phyloP scores from a whole-genome alignment of 2,329 filamentous ascomycete species.

The Arthroderma sp. region DNA sequence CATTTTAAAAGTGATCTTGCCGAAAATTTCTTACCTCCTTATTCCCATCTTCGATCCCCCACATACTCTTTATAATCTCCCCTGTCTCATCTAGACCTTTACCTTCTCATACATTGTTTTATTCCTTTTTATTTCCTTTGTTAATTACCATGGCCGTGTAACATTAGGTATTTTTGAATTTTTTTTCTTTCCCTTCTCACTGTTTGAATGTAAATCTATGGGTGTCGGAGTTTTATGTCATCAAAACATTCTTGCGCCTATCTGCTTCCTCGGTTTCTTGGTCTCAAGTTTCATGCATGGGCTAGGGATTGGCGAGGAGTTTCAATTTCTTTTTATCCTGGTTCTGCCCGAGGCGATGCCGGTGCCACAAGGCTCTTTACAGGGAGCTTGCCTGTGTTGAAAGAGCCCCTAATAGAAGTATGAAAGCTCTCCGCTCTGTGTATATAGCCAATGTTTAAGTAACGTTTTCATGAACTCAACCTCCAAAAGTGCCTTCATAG shows the following conservation, averaged over 20 bases:
- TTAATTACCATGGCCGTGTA: slow-evolving; percentile 12
- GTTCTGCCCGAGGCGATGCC: slow-evolving; percentile 3
- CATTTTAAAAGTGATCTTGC: not conserved
- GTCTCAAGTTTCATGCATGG: slow-evolving; percentile 6
- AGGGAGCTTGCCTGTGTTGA: not conserved
- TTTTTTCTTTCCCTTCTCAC: slow-evolving; percentile 6
- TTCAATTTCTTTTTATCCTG: slow-evolving; percentile 5
- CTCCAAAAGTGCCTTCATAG: too few relatives aligned
- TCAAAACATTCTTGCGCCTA: slow-evolving; percentile 9
- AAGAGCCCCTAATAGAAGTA: not conserved
- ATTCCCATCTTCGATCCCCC: not conserved
- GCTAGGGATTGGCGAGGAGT: slow-evolving; percentile 8
- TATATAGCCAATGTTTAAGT: not conserved
- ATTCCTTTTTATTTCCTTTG: slow-evolving; percentile 11
- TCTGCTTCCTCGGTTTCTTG: slow-evolving; percentile 1
- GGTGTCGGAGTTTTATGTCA: slow-evolving; percentile 16
- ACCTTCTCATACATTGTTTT: slow-evolving; percentile 5
- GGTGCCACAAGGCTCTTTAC: slow-evolving; percentile 1
- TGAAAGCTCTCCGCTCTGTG: not conserved
- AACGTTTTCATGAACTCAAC: not conserved
- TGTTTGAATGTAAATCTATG: slow-evolving; percentile 7
- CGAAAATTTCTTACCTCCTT: not conserved
- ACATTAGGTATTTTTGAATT: slow-evolving; percentile 2
- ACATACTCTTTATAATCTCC: not conserved
- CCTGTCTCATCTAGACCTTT: slow-evolving; percentile 2